phyloP scores from a whole-genome alignment of 73 alveolate genomes.

The Urostyla sp. region DNA sequence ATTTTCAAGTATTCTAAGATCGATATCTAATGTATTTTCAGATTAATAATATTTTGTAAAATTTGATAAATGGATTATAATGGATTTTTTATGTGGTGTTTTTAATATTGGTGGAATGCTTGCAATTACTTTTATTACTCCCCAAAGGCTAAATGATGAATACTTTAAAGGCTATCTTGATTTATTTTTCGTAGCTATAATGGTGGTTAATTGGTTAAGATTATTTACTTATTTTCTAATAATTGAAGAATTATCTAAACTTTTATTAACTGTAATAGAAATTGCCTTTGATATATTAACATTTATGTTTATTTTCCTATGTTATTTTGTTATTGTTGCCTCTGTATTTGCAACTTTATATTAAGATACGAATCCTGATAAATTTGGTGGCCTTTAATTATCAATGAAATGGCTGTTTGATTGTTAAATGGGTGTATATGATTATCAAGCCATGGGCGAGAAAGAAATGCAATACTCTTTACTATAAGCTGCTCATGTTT shows the following conservation, averaged over 20 bases:
- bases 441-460: slow-evolving; percentile 24
- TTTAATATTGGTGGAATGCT: slow-evolving; percentile 24
- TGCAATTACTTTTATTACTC: background rate
- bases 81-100: slow-evolving; percentile 49
- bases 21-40: slow-evolving; percentile 24
- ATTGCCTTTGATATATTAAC: slow-evolving; percentile 52
- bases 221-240: slow-evolving; percentile 49
- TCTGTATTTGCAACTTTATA: slow-evolving; percentile 55
- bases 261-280: slow-evolving; percentile 49
- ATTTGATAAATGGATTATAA: slow-evolving; percentile 55
- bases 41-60: background rate
- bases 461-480: slow-evolving; percentile 16
- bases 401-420: slow-evolving; percentile 40
- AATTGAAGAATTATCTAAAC: slow-evolving; percentile 34
- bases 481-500: slow-evolving; percentile 27
- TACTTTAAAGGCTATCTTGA: slow-evolving; percentile 20
- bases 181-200: slow-evolving; percentile 42
- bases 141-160: background rate
- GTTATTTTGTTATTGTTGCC: slow-evolving; percentile 53
- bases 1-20: background rate
- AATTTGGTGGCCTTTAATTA: slow-evolving; percentile 36
- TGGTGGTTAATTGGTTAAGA: slow-evolving; percentile 53
- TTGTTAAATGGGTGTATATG: slow-evolving; percentile 52
- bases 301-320: slow-evolving; percentile 41
- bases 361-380: slow-evolving; percentile 36